Percentiles rank a stretch among this genome's conserved stretches.
phyloP scores from a whole-genome alignment of 2,329 filamentous ascomycete species.

The Fonsecaea multimorphosa region DNA sequence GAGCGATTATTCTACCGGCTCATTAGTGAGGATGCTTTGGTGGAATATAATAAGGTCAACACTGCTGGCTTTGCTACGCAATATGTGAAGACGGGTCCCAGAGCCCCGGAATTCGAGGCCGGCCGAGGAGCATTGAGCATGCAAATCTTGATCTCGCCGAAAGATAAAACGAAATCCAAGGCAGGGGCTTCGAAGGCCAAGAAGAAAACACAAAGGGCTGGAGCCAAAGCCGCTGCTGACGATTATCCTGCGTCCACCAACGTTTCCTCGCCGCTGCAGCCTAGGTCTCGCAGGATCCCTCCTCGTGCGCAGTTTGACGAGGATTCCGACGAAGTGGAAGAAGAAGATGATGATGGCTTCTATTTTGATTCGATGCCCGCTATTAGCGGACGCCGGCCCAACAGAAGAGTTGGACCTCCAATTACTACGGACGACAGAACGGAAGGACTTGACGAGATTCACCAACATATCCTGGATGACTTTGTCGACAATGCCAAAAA shows the following conservation, averaged over 20 bases:
- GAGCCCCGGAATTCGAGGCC: conserved; percentile 54
- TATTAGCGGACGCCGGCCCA: neutral
- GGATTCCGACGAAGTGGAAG: conserved; percentile 41
- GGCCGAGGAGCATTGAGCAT: conserved; percentile 57
- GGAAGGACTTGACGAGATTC: conserved; percentile 49
- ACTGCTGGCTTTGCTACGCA: conserved; percentile 69
- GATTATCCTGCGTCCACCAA: conserved; percentile 68
- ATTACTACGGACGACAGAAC: conserved; percentile 53
- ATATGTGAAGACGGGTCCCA: conserved; percentile 62
- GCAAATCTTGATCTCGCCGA: conserved; percentile 59
- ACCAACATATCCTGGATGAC: conserved; percentile 54
- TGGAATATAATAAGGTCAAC: conserved; percentile 72
- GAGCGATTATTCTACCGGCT: conserved; percentile 84
- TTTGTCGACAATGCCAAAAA: conserved; percentile 55
- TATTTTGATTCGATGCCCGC: neutral
- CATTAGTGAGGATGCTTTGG: conserved; percentile 73
- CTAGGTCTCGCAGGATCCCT: conserved; percentile 49
- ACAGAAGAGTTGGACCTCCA: conserved; percentile 50
- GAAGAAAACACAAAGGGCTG: conserved; percentile 44
- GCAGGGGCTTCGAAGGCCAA: conserved; percentile 40
- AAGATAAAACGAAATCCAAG: conserved; percentile 46
- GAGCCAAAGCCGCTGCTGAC: conserved; percentile 43
- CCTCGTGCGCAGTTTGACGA: conserved; percentile 40
- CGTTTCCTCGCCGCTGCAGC: conserved; percentile 67
- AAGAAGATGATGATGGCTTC: conserved; percentile 43